Percentiles rank a stretch among this genome's conserved stretches.
These are phyloP conservation scores for Rutstroemia sp. DNA, from an alignment of 2,329 filamentous ascomycete genomes.

Conservation along the genomic window DNA sequence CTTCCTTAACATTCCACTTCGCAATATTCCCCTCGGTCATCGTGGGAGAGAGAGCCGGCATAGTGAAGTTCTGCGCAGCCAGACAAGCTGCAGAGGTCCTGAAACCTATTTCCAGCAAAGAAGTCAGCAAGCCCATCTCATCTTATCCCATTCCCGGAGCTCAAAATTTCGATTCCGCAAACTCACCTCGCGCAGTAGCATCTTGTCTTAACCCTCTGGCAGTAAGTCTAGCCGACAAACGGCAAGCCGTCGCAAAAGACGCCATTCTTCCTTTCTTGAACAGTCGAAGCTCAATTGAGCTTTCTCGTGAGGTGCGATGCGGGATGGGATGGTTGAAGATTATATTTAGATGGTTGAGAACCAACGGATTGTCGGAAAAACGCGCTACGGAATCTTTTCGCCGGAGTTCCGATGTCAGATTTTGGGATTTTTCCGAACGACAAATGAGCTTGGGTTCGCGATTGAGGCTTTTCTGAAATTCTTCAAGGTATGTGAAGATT, in stretches of 20 bases:
- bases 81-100: constrained; percentile 53
- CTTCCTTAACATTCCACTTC: constrained; percentile 80
- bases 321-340: constrained; percentile 13
- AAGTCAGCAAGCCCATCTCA: constrained; percentile 11
- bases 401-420: constrained; percentile 15
- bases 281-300: constrained; percentile 26
- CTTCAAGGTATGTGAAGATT: constrained; percentile 11
- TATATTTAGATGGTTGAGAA: constrained; percentile 13
- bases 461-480: background rate
- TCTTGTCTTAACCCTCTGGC: constrained; percentile 46
- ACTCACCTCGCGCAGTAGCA: constrained; percentile 51
- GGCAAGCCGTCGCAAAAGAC: constrained; percentile 57
- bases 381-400: constrained; percentile 10
- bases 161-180: too few species aligned
- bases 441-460: background rate
- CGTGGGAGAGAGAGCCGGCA: constrained; percentile 85
- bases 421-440: constrained; percentile 11
- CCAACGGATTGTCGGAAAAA: constrained; percentile 15
- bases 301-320: constrained; percentile 9
- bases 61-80: constrained; percentile 80
- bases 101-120: constrained; percentile 45
- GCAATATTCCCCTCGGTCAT: constrained; percentile 93
- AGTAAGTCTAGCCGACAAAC: constrained; percentile 54
- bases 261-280: constrained; percentile 45
- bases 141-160: background rate